Conservation (phyloP, 495 filamentous ascomycete species). For the Neurospora sp. region DNA sequence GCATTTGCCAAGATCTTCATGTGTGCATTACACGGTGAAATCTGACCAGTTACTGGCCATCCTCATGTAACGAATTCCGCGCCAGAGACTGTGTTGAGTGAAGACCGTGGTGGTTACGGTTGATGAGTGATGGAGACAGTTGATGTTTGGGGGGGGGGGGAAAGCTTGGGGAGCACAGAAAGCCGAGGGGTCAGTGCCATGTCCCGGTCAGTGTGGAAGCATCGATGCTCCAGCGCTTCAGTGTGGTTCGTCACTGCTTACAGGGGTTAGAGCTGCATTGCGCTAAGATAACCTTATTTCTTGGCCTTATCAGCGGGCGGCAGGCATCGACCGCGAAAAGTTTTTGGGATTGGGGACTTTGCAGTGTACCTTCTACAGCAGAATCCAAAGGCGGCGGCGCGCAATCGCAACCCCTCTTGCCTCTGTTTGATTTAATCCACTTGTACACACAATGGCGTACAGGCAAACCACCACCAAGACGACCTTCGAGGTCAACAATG, state of each 20-base stretch:
- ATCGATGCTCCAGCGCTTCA: not conserved
- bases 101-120: not conserved
- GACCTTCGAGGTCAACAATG: constrained; percentile 70
- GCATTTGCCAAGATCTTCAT: not conserved
- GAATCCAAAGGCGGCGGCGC: not conserved
- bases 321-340: constrained; percentile 6
- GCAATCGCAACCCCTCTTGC: not conserved
- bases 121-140: not conserved
- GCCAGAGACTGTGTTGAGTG: not conserved
- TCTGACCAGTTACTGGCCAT: not conserved
- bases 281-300: constrained; percentile 34
- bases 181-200: not conserved
- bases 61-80: not conserved
- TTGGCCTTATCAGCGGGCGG: constrained; percentile 15
- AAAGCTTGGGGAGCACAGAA: not conserved
- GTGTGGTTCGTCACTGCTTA: not conserved
- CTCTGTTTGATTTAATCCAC: not conserved
- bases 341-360: constrained; percentile 2
- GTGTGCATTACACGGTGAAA: not conserved
- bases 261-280: constrained; percentile 5
- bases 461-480: constrained; percentile 50
- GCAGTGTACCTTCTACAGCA: not conserved
- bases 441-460: constrained; percentile 33
- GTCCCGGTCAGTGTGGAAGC: not conserved
- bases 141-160: not conserved